Conservation (phyloP, 441 rosid genomes). For the Croton setiger region DNA sequence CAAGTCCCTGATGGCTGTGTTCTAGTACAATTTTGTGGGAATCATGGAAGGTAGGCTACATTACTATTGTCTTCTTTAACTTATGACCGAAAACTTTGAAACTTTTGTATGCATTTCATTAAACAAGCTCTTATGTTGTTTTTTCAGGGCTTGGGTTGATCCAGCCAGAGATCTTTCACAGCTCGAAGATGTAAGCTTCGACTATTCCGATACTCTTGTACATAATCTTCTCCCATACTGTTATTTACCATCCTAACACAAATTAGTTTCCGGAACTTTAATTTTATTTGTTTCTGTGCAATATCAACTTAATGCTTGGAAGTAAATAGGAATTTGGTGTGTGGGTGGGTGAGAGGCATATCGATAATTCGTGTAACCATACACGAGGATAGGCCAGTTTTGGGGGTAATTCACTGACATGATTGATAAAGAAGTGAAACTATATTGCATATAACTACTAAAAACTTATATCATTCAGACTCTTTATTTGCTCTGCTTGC, state of each 20-base stretch:
- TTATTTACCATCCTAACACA: not conserved
- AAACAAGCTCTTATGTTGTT: not conserved
- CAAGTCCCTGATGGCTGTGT: constrained; percentile 16
- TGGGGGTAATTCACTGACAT: not conserved
- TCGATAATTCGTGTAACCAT: not conserved
- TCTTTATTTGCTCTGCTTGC: not conserved
- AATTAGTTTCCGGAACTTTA: not conserved
- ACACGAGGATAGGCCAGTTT: not conserved
- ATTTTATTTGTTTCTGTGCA: not conserved
- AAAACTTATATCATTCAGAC: not conserved
- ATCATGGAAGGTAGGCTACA: constrained; percentile 10
- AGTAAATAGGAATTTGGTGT: not conserved
- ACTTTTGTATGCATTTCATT: not conserved
- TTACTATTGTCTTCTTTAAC: not conserved
- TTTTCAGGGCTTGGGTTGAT: constrained; percentile 32
- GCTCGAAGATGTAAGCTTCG: constrained; percentile 25
- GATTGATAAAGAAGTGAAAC: not conserved
- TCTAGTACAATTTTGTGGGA: constrained; percentile 14
- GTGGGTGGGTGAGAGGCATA: not conserved
- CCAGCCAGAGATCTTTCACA: constrained; percentile 28
- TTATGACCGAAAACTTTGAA: not conserved
- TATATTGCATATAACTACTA: not conserved
- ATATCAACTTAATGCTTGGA: not conserved
- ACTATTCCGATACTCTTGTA: not conserved
- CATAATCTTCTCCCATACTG: not conserved